Base-by-base conservation (phyloP, 139 green algal genomes). In the Closterium sp. region DNA sequence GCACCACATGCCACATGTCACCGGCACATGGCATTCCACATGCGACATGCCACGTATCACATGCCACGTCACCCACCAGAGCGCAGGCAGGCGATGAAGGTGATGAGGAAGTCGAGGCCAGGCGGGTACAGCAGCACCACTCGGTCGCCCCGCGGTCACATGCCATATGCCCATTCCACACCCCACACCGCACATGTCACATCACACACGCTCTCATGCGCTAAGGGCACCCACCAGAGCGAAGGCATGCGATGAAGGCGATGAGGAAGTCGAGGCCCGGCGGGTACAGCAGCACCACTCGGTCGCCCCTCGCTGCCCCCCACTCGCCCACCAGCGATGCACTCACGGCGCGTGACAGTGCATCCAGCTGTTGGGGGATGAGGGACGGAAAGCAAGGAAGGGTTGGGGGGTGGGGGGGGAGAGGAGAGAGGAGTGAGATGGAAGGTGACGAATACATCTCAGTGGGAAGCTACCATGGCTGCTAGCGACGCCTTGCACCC, bases 91-190 rank as follows among this genome's bases (percentile, higher is more conserved):
- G 86, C 93, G 31, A 96, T 42, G 42, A 96, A 94, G 22, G 92
- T 89, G 13, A 90, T 87, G 42, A 96, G 70, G 85, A 95, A 96
- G 24, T 96, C 94, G 31, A 94, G 86, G 0, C 93, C 94, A 7
- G 94, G 94, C 28, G 89, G 89, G 85, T 95, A 96, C 11, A 95
- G 31, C 29, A 96, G 94, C 31, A 96, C 21, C n/a, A 94, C 94
- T 13, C 62, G 62, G 34, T 92, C 89, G 1, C 91, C 88, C 70
- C 10, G n/a, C n/a, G n/a, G n/a, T n/a, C n/a, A n/a, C n/a, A n/a
- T n/a, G n/a, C n/a, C n/a, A n/a, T n/a, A n/a, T n/a, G n/a, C n/a
- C n/a, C n/a, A n/a, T n/a, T n/a, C n/a, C n/a, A 62, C 42, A 5
- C 5, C 42, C 42, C 7, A 62, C 42, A n/a, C n/a, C n/a, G n/a